phyloP scores from a whole-genome alignment of 305 asterid species.

The Fraxinus sp. region DNA sequence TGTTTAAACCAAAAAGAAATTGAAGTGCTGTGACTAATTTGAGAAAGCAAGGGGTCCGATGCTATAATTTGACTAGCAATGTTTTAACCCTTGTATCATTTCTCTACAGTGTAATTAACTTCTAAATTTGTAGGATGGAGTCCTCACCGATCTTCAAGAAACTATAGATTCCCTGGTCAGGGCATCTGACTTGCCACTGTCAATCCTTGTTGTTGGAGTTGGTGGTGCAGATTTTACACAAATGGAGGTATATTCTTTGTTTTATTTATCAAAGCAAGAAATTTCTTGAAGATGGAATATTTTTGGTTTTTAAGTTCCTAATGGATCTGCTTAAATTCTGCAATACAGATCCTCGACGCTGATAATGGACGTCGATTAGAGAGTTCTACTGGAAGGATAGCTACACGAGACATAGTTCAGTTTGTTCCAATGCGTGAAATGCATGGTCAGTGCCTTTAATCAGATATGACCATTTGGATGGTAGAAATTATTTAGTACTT shows the following conservation, averaged over 20 bases:
- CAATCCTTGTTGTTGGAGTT: slow-evolving; percentile 76
- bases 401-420: slow-evolving; percentile 78
- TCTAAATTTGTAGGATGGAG: slow-evolving; percentile 56
- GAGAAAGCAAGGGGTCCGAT: not conserved
- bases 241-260: slow-evolving; percentile 61
- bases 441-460: slow-evolving; percentile 41
- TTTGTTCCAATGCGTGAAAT: slow-evolving; percentile 89
- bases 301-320: not conserved
- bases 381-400: slow-evolving; percentile 66
- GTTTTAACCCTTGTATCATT: not conserved
- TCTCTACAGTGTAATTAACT: not conserved
- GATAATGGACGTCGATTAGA: slow-evolving; percentile 68
- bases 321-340: not conserved
- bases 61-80: not conserved
- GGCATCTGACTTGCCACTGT: slow-evolving; percentile 78
- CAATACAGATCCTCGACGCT: slow-evolving; percentile 65
- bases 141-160: slow-evolving; percentile 64
- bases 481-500: too few species aligned
- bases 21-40: not conserved
- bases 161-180: slow-evolving; percentile 57
- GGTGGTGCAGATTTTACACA: slow-evolving; percentile 68
- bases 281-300: not conserved
- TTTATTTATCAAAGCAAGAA: not conserved
- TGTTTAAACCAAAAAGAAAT: not conserved
- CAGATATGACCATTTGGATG: not conserved